Conservation (phyloP, 371 early-diverging fungal genomes). For the Apophysomyces sp. region DNA sequence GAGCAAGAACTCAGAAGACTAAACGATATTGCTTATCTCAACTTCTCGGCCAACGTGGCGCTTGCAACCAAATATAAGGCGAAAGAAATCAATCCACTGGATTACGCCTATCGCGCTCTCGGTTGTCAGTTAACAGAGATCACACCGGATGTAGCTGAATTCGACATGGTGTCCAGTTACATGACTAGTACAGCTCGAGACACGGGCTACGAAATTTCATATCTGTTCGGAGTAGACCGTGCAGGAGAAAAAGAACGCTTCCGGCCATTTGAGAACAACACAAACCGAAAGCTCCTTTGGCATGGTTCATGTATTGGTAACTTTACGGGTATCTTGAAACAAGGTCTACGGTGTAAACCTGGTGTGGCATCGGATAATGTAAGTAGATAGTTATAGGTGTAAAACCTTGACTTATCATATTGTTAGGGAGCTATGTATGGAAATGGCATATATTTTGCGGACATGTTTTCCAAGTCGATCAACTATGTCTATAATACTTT, state of each 20-base stretch:
- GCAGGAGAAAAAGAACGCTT: constrained; percentile 26
- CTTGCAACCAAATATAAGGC: constrained; percentile 51
- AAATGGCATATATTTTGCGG: constrained; percentile 64
- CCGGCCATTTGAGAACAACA: constrained; percentile 16
- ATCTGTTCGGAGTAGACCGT: constrained; percentile 34
- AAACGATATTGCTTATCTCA: constrained; percentile 43
- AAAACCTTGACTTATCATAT: background rate
- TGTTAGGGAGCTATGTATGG: constrained; percentile 47
- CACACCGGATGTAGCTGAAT: constrained; percentile 19
- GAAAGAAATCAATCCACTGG: constrained; percentile 41
- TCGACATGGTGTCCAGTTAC: constrained; percentile 38
- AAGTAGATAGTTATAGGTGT: constrained; percentile 11
- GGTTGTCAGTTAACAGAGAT: constrained; percentile 34
- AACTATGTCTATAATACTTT: constrained; percentile 26
- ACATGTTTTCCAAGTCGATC: constrained; percentile 50
- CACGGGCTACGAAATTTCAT: constrained; percentile 34
- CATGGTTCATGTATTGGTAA: constrained; percentile 49
- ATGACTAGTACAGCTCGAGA: constrained; percentile 30
- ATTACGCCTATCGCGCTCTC: constrained; percentile 51
- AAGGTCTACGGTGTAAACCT: constrained; percentile 45
- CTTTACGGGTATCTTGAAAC: constrained; percentile 46
- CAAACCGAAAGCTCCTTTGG: constrained; percentile 48
- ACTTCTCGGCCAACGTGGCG: constrained; percentile 47
- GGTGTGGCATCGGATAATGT: constrained; percentile 21
- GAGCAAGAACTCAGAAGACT: constrained; percentile 28